Base-by-base conservation (phyloP, 805 yeast genomes). In the Candida berthetii region DNA sequence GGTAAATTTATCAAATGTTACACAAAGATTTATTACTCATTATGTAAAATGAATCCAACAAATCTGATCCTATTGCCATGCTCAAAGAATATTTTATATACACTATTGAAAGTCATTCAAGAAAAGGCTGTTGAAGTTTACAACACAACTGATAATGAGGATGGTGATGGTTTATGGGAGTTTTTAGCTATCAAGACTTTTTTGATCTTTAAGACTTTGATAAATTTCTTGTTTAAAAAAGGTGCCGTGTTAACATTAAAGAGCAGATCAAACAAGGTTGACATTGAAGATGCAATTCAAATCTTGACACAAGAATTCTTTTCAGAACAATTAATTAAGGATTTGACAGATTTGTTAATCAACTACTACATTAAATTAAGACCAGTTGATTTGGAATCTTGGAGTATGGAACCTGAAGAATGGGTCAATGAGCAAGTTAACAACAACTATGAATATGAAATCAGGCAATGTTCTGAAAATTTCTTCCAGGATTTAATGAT, bases 401-500 rank as follows among this genome's bases (percentile, higher is more conserved):
- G 98, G 98, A 58, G 69, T 11, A 60, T 74, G 15, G 96, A 89
- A 45, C 96, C 98, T 0, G 98, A 89, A 58, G 96, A 88, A 58
- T 93, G 95, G 87, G 80, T 85, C 17, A 80, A 81, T 48, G 96
- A 88, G 54, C 95, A 89, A 49, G 65, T 82, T 43, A 73, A 80
- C 39, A 67, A 78, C 5, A 81, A 83, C 55, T 88, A 86, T 80
- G 97, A 90, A 55, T 87, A 68, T 57, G 90, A 85, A 56, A 72
- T 89, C 11, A 69, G 95, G 42, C 88, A 91, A 3, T 87, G 96
- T 62, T 88, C 96, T 0, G 96, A 87, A 50, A 81, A 81, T 55
- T 80, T 88, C 49, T 89, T 81, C 56, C 85, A 82, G 49, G 93
- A 84, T 54, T 62, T 90, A 47, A 75, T 86, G 31, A 69, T 71